Base-by-base conservation (phyloP, 192 early-diverging fungal species). In the Anaeromyces robustus region DNA sequence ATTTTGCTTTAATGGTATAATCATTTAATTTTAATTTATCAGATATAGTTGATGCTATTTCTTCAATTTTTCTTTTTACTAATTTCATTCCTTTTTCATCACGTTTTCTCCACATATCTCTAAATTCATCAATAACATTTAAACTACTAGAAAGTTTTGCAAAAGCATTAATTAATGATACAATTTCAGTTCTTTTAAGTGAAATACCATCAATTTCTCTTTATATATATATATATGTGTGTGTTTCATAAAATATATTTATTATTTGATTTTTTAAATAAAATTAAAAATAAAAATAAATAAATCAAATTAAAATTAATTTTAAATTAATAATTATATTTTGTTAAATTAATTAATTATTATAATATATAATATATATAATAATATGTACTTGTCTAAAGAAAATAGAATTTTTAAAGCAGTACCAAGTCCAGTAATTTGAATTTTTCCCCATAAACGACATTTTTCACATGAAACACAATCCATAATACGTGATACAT, bases 381-480 rank as follows among this genome's bases (percentile, higher is more conserved):
- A 2, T 52, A 52, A 22, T 22, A 52, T 13, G 18, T 14, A 52
- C 43, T 6, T 6, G 22, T 52, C 13, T 1, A 52, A 95, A 11
- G 96, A 95, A 85, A 99, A 98, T 77, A 99, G 87, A 26, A 97
- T 87, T 85, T 99, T 99, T 52, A 99, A 88, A 5, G 97, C 98
- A 0, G 97, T 96, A 78, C 93, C 98, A 22, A 99, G 85, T 11
- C 98, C 97, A 82, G 93, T 91, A 29, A 87, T 77, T 1, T 99
- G 98, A 9, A 97, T 82, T 84, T 99, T 99, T 32, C 98, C 98
- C 98, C 98, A 99, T 34, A 99, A 86, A 43, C 95, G 85, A 82
- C 98, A 99, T 86, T 99, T 99, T 86, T 99, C 96, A 84, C 98
- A 99, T 2, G 94, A 95, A 30, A 98, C 96, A 84, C 98, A 99